Base-by-base conservation (phyloP, 805 yeast genomes). In the Cyberlindnera meyerae region DNA sequence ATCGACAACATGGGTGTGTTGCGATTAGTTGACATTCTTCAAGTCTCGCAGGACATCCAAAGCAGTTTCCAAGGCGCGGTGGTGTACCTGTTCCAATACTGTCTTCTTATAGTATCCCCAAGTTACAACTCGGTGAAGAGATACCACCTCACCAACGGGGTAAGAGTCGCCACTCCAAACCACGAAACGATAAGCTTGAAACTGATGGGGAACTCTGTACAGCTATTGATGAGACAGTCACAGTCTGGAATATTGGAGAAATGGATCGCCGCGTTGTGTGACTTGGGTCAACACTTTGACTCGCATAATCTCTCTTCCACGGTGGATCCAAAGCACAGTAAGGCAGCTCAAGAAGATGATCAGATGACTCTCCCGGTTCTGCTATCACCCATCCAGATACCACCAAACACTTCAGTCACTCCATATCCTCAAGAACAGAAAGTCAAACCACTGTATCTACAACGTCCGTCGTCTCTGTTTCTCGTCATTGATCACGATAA, bases 241-340 rank as follows among this genome's bases (percentile, higher is more conserved):
- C 37, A 54, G n/a, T 45, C 60, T 0, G 51, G 55, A 29, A 49
- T 60, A 6, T 44, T 64, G 24, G 62, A 65, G 45, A 65, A 65
- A 47, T 66, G 71, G 71, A 58, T 63, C 11, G 55, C 69, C 2
- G 70, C 60, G 0, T 34, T 66, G 8, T 53, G 66, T 27, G 61
- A 65, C 36, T 40, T 43, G 31, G 61, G 58, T 5, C 44, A 62
- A 12, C 38, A 42, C 7, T 62, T 64, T 35, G 44, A 55, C 36
- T 52, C 57, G 4, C 26, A 34, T 7, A 52, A 48, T 31, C 42
- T 65, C 18, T 57, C 65, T 3, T 59, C 63, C 2, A 57, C 63
- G n/a, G n/a, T n/a, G n/a, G n/a, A n/a, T n/a, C n/a, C n/a, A n/a
- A n/a, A n/a, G n/a, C n/a, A n/a, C n/a, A n/a, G n/a, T n/a, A n/a